Evolutionary conservation across 768 basidiomycete species (phyloP).

Genomic region (Nevesoporus exiguus): DNA sequence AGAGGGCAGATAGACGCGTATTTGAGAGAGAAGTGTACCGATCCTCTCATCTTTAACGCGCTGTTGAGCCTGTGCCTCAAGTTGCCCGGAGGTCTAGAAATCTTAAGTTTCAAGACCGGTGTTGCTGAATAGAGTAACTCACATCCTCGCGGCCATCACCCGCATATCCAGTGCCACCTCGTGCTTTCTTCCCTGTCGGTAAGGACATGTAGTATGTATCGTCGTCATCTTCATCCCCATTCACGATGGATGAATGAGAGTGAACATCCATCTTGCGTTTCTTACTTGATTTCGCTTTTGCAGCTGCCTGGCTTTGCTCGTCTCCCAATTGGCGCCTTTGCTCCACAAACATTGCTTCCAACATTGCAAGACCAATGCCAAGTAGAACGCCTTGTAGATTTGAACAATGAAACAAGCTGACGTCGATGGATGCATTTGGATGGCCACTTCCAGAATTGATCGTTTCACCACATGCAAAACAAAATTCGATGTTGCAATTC

Average conservation of each 20-base stretch:
- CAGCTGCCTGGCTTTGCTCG: conserved; percentile 22
- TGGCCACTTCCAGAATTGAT: conserved; percentile 45
- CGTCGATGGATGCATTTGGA: conserved; percentile 44
- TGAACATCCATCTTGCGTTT: conserved; percentile 39
- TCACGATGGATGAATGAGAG: conserved; percentile 14
- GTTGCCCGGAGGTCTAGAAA: conserved; percentile 71
- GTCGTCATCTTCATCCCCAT: conserved; percentile 55
- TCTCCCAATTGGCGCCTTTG: conserved; percentile 39
- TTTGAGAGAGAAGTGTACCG: conserved; percentile 59
- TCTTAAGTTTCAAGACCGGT: conserved; percentile 5
- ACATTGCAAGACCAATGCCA: conserved; percentile 85
- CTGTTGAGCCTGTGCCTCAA: conserved; percentile 75
- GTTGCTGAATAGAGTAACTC: conserved; percentile 30
- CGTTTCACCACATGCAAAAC: conserved; percentile 75
- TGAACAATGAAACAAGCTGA: conserved; percentile 81
- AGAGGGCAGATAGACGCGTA: conserved; percentile 84
- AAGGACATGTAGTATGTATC: conserved; percentile 41
- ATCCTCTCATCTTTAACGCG: conserved; percentile 70
- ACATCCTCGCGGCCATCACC: conserved; percentile 85
- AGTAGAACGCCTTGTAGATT: conserved; percentile 87
- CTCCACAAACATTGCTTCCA: conserved; percentile 69
- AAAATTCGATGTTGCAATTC: conserved; percentile 57
- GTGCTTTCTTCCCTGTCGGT: conserved; percentile 58
- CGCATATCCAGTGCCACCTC: conserved; percentile 85
- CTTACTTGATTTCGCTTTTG: conserved; percentile 36